Percentiles rank a stretch among this genome's conserved stretches.
Conservation (phyloP, 768 basidiomycete species). For the Xerocomellus amylosporus region DNA sequence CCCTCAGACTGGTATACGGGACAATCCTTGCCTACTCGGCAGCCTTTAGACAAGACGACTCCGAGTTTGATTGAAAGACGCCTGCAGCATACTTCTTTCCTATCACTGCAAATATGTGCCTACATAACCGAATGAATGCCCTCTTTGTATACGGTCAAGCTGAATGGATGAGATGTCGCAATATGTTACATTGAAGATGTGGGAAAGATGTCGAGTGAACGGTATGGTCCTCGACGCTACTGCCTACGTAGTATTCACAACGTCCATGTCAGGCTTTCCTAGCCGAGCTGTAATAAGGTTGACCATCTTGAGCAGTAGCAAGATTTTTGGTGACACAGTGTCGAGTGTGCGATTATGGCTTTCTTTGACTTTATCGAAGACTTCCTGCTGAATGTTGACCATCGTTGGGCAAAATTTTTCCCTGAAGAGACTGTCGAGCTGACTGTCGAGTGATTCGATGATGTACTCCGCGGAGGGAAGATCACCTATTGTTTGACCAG, state of each 20-base stretch:
- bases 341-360: constrained; percentile 21
- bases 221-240: background rate
- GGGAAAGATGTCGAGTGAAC: background rate
- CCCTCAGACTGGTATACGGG: constrained; percentile 72
- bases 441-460: constrained; percentile 24
- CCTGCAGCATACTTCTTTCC: background rate
- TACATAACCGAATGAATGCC: constrained; percentile 10
- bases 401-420: constrained; percentile 23
- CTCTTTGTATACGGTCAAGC: constrained; percentile 3
- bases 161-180: background rate
- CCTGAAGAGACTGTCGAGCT: constrained; percentile 26
- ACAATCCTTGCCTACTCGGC: constrained; percentile 88
- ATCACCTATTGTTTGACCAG: constrained; percentile 6
- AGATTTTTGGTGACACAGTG: constrained; percentile 27
- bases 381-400: constrained; percentile 22
- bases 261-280: constrained; percentile 19
- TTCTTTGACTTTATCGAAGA: constrained; percentile 23
- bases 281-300: constrained; percentile 29
- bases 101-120: constrained; percentile 16
- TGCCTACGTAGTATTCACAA: constrained; percentile 4
- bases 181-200: background rate
- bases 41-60: constrained; percentile 75
- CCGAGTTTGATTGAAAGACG: constrained; percentile 64
- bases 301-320: constrained; percentile 30
- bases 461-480: constrained; percentile 32